Evolutionary conservation across 2,329 filamentous ascomycete genomes (phyloP).

Genomic region (Diaporthe capsici): DNA sequence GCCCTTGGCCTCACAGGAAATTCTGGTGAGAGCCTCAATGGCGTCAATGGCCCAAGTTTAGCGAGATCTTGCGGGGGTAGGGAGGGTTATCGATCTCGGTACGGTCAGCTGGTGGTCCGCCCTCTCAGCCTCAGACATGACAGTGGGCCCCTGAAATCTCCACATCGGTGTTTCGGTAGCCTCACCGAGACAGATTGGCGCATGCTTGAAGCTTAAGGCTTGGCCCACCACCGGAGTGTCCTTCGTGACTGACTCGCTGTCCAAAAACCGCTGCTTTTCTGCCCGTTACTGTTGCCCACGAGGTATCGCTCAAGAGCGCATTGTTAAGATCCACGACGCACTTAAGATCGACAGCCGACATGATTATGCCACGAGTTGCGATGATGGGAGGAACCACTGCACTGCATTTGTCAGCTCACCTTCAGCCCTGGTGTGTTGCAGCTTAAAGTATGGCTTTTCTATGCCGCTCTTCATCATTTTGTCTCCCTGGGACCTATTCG

Average conservation of each 20-base stretch:
- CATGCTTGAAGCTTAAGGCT: slow-evolving; percentile 27
- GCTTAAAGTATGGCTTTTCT: neutral
- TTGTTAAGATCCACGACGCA: slow-evolving; percentile 19
- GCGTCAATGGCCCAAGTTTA: neutral
- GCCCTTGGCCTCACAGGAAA: neutral
- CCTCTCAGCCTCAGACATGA: slow-evolving; percentile 11
- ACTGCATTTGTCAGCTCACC: slow-evolving; percentile 15
- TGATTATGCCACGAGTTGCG: neutral
- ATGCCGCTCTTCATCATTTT: neutral
- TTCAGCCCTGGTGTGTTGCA: too few species aligned
- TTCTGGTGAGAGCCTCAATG: neutral
- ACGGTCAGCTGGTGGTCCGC: slow-evolving; percentile 16
- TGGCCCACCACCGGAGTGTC: slow-evolving; percentile 6
- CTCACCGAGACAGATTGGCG: slow-evolving; percentile 30
- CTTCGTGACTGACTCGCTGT: slow-evolving; percentile 1
- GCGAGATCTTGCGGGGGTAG: neutral
- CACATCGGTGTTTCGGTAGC: slow-evolving; percentile 29
- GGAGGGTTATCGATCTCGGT: neutral
- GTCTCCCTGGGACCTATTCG: neutral
- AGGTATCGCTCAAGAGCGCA: neutral
- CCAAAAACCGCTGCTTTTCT: neutral
- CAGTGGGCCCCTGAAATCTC: slow-evolving; percentile 22
- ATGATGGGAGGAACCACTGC: slow-evolving; percentile 8
- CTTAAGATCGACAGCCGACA: slow-evolving; percentile 24
- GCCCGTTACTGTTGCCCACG: neutral